Evolutionary conservation across 108 stramenopile genomes (phyloP).

Genomic region (Asterionellopsis glacialis): DNA sequence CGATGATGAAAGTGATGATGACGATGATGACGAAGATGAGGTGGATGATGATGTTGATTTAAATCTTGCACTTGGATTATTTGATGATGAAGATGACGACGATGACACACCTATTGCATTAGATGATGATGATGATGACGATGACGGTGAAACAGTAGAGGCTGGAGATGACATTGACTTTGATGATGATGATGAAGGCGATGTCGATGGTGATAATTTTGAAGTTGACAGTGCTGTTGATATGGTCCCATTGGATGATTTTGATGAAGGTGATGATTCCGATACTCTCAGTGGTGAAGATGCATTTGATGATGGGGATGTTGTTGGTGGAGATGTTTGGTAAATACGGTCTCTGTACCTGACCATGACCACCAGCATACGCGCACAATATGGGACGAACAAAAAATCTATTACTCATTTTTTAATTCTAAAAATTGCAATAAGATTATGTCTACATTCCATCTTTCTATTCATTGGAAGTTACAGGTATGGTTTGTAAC

Average conservation of each 20-base stretch:
- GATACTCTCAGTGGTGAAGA: slow-evolving; percentile 36
- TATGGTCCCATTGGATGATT: slow-evolving; percentile 40
- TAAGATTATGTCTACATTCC: too few species aligned
- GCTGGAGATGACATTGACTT: not conserved
- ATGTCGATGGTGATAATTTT: slow-evolving; percentile 19
- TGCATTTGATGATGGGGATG: slow-evolving; percentile 39
- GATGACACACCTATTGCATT: slow-evolving; percentile 27
- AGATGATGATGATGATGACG: slow-evolving; percentile 36
- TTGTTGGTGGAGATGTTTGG: slow-evolving; percentile 27
- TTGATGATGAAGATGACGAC: slow-evolving; percentile 40
- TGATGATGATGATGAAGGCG: slow-evolving; percentile 7
- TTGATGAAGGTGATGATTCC: slow-evolving; percentile 26
- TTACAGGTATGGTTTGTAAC: too few species aligned
- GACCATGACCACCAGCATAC: too few species aligned
- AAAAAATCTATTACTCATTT: not conserved
- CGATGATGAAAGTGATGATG: slow-evolving; percentile 19
- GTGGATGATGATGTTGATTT: slow-evolving; percentile 31
- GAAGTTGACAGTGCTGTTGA: not conserved
- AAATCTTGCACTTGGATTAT: slow-evolving; percentile 12
- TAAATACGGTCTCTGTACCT: too few species aligned
- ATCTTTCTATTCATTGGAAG: too few species aligned
- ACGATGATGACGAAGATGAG: slow-evolving; percentile 35
- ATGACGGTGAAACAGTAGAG: not conserved
- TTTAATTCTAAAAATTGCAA: not conserved
- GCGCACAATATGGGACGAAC: too few species aligned